Percentiles rank a stretch among this genome's conserved stretches.
Conservation (phyloP, 2,329 filamentous ascomycete species). For the Ophioceras dolichostomum region DNA sequence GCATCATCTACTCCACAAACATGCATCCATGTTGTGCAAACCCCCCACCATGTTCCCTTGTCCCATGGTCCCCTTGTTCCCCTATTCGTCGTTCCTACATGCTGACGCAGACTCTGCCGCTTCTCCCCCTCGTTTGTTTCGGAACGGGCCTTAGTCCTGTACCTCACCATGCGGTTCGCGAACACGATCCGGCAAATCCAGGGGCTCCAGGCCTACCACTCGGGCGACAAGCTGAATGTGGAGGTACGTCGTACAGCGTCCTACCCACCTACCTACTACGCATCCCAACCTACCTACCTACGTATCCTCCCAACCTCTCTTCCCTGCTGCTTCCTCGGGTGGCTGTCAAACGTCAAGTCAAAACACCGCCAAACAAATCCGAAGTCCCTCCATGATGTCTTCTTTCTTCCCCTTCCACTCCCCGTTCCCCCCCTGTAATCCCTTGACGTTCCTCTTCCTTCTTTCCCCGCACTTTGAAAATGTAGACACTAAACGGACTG, state of each 20-base stretch:
- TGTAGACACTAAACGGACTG: too few relatives aligned
- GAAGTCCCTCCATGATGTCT: too few relatives aligned
- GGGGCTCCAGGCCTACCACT: slow-evolving; percentile 73
- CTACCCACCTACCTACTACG: neutral
- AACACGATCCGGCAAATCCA: slow-evolving; percentile 79
- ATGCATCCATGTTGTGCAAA: neutral
- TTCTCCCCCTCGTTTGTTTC: slow-evolving; percentile 1
- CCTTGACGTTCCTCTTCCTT: too few relatives aligned
- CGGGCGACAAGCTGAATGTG: slow-evolving; percentile 74
- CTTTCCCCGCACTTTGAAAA: too few relatives aligned
- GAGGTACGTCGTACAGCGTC: slow-evolving; percentile 20
- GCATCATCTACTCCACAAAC: neutral
- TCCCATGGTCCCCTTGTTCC: too few relatives aligned
- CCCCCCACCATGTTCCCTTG: neutral
- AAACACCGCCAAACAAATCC: too few relatives aligned
- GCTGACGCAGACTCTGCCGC: neutral
- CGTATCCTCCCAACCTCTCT: too few relatives aligned
- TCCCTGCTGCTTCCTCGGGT: neutral
- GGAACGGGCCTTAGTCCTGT: slow-evolving; percentile 41
- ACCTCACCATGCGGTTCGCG: slow-evolving; percentile 88
- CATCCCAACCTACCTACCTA: too few relatives aligned
- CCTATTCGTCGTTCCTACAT: too few relatives aligned
- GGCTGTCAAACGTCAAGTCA: neutral
- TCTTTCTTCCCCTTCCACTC: too few relatives aligned
- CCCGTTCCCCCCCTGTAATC: too few relatives aligned